Base-by-base conservation (phyloP, 179 eudicot genomes). In the Spergularia azorica region DNA sequence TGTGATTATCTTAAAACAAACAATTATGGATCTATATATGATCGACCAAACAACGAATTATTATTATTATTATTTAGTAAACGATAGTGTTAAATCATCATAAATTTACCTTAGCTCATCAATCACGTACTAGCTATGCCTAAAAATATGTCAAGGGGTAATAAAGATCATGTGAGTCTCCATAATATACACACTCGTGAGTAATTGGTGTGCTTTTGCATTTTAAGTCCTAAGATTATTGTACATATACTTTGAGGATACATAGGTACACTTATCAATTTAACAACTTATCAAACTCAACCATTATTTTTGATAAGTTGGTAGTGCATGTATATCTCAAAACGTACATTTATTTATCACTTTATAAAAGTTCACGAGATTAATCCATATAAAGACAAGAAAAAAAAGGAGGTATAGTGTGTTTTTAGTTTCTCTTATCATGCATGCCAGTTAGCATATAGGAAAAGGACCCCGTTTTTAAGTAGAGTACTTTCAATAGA, bases 81-180 rank as follows among this genome's bases (percentile, higher is more conserved):
- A 26, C 32, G 32, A 26, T 26, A 26, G 32, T 26, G 32, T 26
- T 26, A 26, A 26, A 26, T 1, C 32, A 26, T 26, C 32, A 26
- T 26, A 26, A 26, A 26, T 26, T 26, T 26, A 26, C 32, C 32
- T 26, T 26, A 26, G 32, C 32, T 26, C 32, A 1, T 26, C 32
- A 1, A 26, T 26, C 32, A 26, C 32, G 32, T 26, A 26, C 32
- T 26, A 26, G 9, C 14, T 21, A 66, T 0, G 26, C 21, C 50
- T n/a, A 26, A 77, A 51, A 77, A 70, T 43, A 70, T 52, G 80
- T 62, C 70, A 77, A 77, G 55, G 66, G 2, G 18, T 63, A 57
- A 56, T 32, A 55, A 16, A 55, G 54, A 8, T 56, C 56, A 62
- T 70, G 70, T 62, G 80, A 70, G 59, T 43, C 63, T 26, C 16